phyloP scores from a whole-genome alignment of 2,329 filamentous ascomycete genomes.

The Penicillium sp. region DNA sequence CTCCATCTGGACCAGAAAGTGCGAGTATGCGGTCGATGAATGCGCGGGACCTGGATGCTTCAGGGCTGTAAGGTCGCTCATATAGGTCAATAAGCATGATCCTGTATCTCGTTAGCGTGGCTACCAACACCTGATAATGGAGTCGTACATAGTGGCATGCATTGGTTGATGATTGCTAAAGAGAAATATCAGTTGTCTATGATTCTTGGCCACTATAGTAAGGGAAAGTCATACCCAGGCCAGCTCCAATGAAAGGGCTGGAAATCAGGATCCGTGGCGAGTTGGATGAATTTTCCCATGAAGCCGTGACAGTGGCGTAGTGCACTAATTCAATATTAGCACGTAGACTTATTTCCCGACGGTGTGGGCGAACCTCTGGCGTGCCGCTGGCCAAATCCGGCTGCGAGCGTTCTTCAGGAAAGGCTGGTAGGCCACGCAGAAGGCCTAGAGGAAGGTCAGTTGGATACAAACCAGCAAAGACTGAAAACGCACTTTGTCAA shows the following conservation, averaged over 20 bases:
- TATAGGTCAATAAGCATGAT: slow-evolving; percentile 45
- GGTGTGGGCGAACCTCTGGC: slow-evolving; percentile 32
- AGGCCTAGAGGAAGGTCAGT: slow-evolving; percentile 26
- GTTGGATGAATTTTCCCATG: slow-evolving; percentile 43
- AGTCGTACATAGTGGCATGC: slow-evolving; percentile 35
- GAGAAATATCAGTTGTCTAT: slow-evolving; percentile 10
- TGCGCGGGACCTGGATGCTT: slow-evolving; percentile 39
- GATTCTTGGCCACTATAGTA: no score
- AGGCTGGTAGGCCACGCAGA: slow-evolving; percentile 42
- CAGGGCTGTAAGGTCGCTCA: slow-evolving; percentile 39
- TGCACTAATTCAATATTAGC: slow-evolving; percentile 27
- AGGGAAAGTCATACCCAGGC: slow-evolving; percentile 30
- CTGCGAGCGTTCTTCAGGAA: slow-evolving; percentile 43
- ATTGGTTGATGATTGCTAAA: slow-evolving; percentile 37
- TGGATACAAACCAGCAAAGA: neutral
- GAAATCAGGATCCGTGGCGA: slow-evolving; percentile 41
- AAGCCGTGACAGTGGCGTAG: slow-evolving; percentile 42
- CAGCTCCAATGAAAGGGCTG: slow-evolving; percentile 44
- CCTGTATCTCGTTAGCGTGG: slow-evolving; percentile 19
- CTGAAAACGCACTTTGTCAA: slow-evolving; percentile 32
- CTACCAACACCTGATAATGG: neutral
- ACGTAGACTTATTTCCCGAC: neutral
- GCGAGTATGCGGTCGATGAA: slow-evolving; percentile 42
- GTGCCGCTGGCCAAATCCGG: slow-evolving; percentile 40
- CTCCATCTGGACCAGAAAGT: slow-evolving; percentile 38